phyloP scores from a whole-genome alignment of 2,329 filamentous ascomycete species.

The Chaetomium sp. region DNA sequence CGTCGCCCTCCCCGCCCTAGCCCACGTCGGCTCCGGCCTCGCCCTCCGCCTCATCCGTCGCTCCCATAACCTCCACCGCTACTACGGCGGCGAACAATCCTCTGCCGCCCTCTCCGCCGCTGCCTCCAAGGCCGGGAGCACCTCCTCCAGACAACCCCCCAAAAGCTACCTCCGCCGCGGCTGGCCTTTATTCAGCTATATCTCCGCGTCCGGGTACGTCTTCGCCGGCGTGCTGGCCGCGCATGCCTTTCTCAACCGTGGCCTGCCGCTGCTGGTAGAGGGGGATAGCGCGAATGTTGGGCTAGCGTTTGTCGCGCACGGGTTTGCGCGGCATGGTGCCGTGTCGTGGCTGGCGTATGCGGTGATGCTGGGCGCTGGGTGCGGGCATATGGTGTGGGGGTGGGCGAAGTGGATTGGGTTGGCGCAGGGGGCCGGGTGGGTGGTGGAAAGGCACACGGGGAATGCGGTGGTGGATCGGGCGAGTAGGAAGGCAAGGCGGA shows the following conservation, averaged over 20 bases:
- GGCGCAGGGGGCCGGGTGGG: slow-evolving; percentile 50
- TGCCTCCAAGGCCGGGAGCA: not conserved
- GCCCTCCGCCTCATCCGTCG: slow-evolving; percentile 69
- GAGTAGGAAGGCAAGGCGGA: slow-evolving; percentile 45
- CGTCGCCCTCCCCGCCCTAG: slow-evolving; percentile 64
- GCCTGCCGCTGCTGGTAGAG: slow-evolving; percentile 67
- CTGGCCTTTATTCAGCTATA: slow-evolving; percentile 68
- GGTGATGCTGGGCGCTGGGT: slow-evolving; percentile 59
- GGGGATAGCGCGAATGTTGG: slow-evolving; percentile 84
- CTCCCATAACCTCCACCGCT: slow-evolving; percentile 62
- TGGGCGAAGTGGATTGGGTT: slow-evolving; percentile 73
- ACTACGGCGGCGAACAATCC: slow-evolving; percentile 53
- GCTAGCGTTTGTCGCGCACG: slow-evolving; percentile 76
- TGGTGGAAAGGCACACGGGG: slow-evolving; percentile 34
- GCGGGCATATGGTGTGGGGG: slow-evolving; percentile 78
- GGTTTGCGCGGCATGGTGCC: slow-evolving; percentile 65
- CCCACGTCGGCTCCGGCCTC: slow-evolving; percentile 72
- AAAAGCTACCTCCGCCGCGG: slow-evolving; percentile 27
- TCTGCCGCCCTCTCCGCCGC: slow-evolving; percentile 37
- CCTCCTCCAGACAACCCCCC: not conserved
- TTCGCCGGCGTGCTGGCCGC: slow-evolving; percentile 59
- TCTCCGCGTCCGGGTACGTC: slow-evolving; percentile 65
- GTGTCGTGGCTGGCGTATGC: slow-evolving; percentile 64
- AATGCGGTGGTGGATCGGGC: slow-evolving; percentile 41
- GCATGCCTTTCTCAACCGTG: slow-evolving; percentile 70